Percentiles rank a stretch among this genome's conserved stretches.
phyloP scores from a whole-genome alignment of 305 asterid species.

The Solanum hybrid region DNA sequence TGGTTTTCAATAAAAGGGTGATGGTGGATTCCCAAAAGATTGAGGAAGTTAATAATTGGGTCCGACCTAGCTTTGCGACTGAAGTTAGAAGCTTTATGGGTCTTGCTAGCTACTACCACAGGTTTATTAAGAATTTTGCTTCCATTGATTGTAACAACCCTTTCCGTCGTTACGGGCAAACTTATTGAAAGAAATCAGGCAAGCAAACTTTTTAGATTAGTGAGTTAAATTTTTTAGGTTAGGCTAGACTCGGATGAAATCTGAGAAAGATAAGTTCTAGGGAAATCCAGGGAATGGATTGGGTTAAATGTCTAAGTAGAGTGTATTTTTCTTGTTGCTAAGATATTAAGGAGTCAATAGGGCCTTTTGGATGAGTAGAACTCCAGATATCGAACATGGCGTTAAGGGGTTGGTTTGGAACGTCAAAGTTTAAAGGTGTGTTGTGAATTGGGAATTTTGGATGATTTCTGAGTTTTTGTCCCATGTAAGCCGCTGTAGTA shows the following conservation, averaged over 20 bases:
- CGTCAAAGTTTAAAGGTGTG: background rate
- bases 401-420: background rate
- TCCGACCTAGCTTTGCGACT: background rate
- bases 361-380: background rate
- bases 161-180: too few relatives aligned
- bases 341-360: background rate
- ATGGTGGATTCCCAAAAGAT: too few relatives aligned
- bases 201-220: background rate
- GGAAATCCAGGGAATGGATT: background rate
- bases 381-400: background rate
- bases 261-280: background rate
- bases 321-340: too few relatives aligned
- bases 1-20: background rate
- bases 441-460: background rate
- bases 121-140: too few relatives aligned
- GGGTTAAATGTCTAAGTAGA: background rate
- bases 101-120: background rate
- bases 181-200: background rate
- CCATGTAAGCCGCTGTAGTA: background rate
- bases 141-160: background rate
- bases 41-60: background rate
- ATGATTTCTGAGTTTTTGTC: background rate
- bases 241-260: background rate
- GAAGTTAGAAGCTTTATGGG: background rate
- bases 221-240: background rate